phyloP scores from a whole-genome alignment of 768 basidiomycete species.

The Dentipellis fragilis region DNA sequence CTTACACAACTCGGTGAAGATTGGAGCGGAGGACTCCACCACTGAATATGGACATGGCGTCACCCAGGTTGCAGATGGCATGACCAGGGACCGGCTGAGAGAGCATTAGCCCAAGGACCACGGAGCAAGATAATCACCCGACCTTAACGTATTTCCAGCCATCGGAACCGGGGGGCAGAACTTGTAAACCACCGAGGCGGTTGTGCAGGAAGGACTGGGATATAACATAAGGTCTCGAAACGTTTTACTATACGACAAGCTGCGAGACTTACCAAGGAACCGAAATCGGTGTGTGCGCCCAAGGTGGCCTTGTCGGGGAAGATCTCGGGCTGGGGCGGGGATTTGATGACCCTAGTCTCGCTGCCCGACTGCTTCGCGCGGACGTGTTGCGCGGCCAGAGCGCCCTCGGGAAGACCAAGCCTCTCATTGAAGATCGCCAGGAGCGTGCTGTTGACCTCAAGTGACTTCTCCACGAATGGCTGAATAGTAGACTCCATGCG shows the following conservation, averaged over 20 bases:
- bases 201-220: conserved; percentile 49
- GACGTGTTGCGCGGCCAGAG: conserved; percentile 19
- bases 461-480: conserved; percentile 16
- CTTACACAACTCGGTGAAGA: conserved; percentile 49
- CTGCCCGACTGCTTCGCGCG: conserved; percentile 16
- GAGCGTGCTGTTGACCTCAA: conserved; percentile 15
- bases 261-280: conserved; percentile 25
- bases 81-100: conserved; percentile 28
- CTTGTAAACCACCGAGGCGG: conserved; percentile 58
- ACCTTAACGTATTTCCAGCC: conserved; percentile 64
- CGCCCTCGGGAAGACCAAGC: conserved; percentile 15
- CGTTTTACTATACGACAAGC: too few species aligned
- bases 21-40: conserved; percentile 23
- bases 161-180: conserved; percentile 48
- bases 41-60: conserved; percentile 22
- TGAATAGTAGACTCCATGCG: conserved; percentile 13
- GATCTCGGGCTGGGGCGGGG: conserved; percentile 3
- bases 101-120: conserved; percentile 24
- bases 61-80: conserved; percentile 24
- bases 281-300: conserved; percentile 11
- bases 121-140: neutral
- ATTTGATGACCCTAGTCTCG: conserved; percentile 18
- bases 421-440: conserved; percentile 15
- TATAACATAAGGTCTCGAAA: neutral
- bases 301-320: conserved; percentile 1